phyloP scores from a whole-genome alignment of 257 asterid species.

The Nicotiana knightiana region DNA sequence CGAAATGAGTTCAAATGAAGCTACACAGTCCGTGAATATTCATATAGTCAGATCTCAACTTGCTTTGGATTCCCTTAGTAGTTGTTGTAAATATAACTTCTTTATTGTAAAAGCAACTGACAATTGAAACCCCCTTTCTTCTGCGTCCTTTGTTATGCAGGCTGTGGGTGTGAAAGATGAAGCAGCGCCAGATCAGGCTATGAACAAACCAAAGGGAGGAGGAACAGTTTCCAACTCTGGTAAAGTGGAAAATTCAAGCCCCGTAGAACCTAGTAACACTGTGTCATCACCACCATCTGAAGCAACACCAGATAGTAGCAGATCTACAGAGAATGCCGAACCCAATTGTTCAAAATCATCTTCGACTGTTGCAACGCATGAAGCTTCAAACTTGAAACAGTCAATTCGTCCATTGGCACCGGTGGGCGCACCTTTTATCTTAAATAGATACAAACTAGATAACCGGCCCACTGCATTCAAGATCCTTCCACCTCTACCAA shows the following conservation, averaged over 20 bases:
- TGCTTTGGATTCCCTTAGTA: not conserved
- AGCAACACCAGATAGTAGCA: constrained; percentile 18
- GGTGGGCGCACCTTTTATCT: constrained; percentile 43
- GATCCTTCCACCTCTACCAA: constrained; percentile 70
- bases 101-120: not conserved
- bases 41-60: not conserved
- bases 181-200: constrained; percentile 33
- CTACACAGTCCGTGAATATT: not conserved
- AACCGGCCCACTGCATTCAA: constrained; percentile 85
- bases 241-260: constrained; percentile 38
- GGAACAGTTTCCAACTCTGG: constrained; percentile 28
- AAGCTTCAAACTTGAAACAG: constrained; percentile 33
- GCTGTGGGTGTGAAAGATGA: constrained; percentile 55
- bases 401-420: constrained; percentile 54
- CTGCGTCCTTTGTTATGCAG: constrained; percentile 37
- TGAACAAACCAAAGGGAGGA: constrained; percentile 42
- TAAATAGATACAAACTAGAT: constrained; percentile 83
- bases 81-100: not conserved
- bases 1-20: not conserved
- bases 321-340: constrained; percentile 31
- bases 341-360: constrained; percentile 31
- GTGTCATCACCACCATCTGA: constrained; percentile 34
- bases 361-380: constrained; percentile 30
- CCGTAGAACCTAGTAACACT: constrained; percentile 16
- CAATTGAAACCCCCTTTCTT: not conserved